Base-by-base conservation (phyloP, 148 eudicot genomes). In the Rheum nobile region DNA sequence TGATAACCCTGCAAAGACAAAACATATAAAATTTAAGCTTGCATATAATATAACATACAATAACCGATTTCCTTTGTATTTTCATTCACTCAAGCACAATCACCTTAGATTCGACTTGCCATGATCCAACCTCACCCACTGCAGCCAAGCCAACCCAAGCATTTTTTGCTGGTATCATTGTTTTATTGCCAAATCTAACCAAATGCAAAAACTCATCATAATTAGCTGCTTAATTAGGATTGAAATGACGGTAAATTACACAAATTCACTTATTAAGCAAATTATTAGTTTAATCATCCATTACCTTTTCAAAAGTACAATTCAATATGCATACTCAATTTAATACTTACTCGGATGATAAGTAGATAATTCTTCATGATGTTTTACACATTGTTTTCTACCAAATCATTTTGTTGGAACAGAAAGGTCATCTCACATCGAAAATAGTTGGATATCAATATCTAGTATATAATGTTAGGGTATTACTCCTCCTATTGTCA, bases 51-150 rank as follows among this genome's bases (percentile, higher is more conserved):
- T 57, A n/a, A 57, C 24, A 24, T 26, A 57, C 10, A 50, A 50
- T 50, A 50, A 5, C 1, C 14, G 21, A 4, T 47, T 16, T 16
- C 5, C n/a, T 47, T 47, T 16, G 21, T 19, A 6, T 37, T n/a
- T 35, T 26, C 0, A 12, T 10, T 28, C 4, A n/a, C 13, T 52
- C 39, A 3, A 16, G 4, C 5, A 1, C 42, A 31, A 41, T 71
- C 47, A 84, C 89, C 84, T 86, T 86, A 39, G 80, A 42, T 80
- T 86, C 89, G 31, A 75, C 74, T 82, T 86, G 84, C 89, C 89
- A 84, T 21, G 87, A 80, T 67, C 84, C 87, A 2, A 47, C 75
- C 26, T 72, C 78, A 32, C 89, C 89, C 0, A 86, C 81, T 19
- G 70, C 74, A 54, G 87, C 89, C 48, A 84, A 78, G 31, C 89